Conservation (phyloP, 345 rosid genomes). For the Fremontodendron californicum region DNA sequence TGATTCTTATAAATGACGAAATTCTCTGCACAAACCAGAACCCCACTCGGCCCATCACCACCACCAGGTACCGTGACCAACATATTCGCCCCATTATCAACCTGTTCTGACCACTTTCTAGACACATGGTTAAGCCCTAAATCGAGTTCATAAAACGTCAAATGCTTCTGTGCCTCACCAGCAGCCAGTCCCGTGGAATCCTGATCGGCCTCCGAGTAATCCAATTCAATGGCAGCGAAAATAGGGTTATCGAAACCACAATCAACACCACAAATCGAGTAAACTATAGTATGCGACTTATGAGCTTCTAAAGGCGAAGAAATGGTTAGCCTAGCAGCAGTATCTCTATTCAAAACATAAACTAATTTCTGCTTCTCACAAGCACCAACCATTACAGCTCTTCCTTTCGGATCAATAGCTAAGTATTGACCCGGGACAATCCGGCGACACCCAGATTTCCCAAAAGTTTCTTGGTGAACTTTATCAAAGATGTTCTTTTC, state of each 20-base stretch:
- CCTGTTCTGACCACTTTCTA: conserved; percentile 91
- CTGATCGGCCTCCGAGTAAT: conserved; percentile 91
- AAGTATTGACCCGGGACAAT: conserved; percentile 95
- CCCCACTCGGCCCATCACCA: conserved; percentile 95
- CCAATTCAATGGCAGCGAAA: conserved; percentile 93
- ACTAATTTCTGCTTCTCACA: conserved; percentile 97
- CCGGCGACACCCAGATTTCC: conserved; percentile 90
- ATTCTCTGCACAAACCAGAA: conserved; percentile 92
- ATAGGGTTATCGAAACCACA: conserved; percentile 95
- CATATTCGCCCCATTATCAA: conserved; percentile 97
- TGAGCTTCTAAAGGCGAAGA: conserved; percentile 98
- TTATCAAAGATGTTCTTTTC: conserved; percentile 85
- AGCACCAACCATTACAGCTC: conserved; percentile 93
- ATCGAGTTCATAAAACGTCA: conserved; percentile 94
- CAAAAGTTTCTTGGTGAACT: conserved; percentile 92
- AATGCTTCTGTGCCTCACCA: conserved; percentile 87
- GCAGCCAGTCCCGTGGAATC: conserved; percentile 89
- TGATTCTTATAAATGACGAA: conserved; percentile 95
- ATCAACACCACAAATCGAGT: conserved; percentile 85
- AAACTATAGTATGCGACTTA: conserved; percentile 84
- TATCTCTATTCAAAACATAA: conserved; percentile 89
- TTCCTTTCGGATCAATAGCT: conserved; percentile 91
- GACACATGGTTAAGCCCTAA: conserved; percentile 95
- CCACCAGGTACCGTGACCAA: conserved; percentile 99
- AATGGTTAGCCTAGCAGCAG: conserved; percentile 87